Conservation (phyloP, 768 basidiomycete genomes). For the Tulasnella sp. region DNA sequence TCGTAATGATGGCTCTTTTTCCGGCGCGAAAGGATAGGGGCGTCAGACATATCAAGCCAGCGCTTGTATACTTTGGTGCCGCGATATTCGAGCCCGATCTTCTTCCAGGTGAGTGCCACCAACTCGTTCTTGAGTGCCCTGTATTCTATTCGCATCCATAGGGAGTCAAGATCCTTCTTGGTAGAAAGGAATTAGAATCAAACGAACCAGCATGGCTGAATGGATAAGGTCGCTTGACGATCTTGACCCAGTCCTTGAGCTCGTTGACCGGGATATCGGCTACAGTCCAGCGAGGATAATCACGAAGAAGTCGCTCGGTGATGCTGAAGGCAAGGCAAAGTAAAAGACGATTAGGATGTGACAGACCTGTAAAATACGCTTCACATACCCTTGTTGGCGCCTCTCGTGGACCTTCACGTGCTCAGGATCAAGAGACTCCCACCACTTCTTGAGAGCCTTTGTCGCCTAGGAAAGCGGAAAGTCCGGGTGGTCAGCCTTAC, state of each 20-base stretch:
- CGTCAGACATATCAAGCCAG: not conserved
- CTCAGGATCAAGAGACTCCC: not conserved
- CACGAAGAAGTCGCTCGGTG: not conserved
- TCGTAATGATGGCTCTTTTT: not conserved
- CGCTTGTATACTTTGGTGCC: not conserved
- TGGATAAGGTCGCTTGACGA: not conserved
- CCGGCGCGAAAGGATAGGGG: not conserved
- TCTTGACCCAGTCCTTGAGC: not conserved
- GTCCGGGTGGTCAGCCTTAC: not conserved
- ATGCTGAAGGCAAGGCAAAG: not conserved
- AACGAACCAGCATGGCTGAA: not conserved
- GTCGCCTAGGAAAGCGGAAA: not conserved
- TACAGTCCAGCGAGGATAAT: not conserved
- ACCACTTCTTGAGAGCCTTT: conserved; percentile 1
- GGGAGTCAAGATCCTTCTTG: not conserved
- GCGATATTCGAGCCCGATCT: not conserved
- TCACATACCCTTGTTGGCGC: not conserved
- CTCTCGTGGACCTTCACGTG: not conserved
- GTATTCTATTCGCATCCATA: not conserved
- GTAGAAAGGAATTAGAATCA: not conserved
- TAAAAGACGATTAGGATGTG: not conserved
- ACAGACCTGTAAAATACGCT: not conserved
- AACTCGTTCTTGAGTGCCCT: not conserved
- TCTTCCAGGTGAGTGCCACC: not conserved
- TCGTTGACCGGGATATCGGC: not conserved